A percentile compares a stretch with the other conserved stretches of the same genome.
phyloP scores from a whole-genome alignment of 805 yeast genomes.

The Cyberlindnera mississippiensis region DNA sequence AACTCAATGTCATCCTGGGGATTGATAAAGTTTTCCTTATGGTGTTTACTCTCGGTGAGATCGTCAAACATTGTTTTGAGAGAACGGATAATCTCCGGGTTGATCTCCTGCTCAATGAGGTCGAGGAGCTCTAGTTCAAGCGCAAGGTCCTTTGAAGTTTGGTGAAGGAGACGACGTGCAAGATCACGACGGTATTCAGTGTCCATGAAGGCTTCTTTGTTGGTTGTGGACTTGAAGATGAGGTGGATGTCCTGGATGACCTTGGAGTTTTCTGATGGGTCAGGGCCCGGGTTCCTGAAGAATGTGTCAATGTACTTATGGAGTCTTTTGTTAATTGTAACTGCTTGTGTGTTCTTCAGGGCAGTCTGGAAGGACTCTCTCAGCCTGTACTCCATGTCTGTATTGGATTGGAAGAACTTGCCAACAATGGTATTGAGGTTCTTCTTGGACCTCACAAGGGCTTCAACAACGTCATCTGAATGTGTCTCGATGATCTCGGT shows the following conservation, averaged over 20 bases:
- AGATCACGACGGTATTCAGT: conserved; percentile 19
- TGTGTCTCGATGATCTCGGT: conserved; percentile 4
- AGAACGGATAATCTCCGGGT: conserved; percentile 12
- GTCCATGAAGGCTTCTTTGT: conserved; percentile 21
- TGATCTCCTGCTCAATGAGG: conserved; percentile 15
- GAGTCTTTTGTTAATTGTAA: conserved; percentile 13
- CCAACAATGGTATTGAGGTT: conserved; percentile 8
- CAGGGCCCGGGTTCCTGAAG: conserved; percentile 9
- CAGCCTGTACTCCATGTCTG: conserved; percentile 17
- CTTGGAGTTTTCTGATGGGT: conserved; percentile 2
- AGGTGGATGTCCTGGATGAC: conserved; percentile 14
- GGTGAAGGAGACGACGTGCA: conserved; percentile 19
- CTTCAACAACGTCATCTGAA: conserved; percentile 11
- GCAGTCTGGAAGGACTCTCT: conserved; percentile 22
- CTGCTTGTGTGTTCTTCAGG: conserved; percentile 6
- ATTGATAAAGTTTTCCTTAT: background rate
- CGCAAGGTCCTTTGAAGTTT: conserved; percentile 5
- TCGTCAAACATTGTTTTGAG: conserved; percentile 23
- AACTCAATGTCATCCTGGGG: conserved; percentile 10
- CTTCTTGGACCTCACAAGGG: conserved; percentile 19
- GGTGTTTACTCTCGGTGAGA: conserved; percentile 4
- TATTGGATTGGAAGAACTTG: conserved; percentile 10
- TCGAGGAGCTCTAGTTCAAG: conserved; percentile 14
- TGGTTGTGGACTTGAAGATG: conserved; percentile 21
- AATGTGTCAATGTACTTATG: conserved; percentile 20